Conservation (phyloP, 2,329 filamentous ascomycete genomes). For the Verticillium alfalfae region DNA sequence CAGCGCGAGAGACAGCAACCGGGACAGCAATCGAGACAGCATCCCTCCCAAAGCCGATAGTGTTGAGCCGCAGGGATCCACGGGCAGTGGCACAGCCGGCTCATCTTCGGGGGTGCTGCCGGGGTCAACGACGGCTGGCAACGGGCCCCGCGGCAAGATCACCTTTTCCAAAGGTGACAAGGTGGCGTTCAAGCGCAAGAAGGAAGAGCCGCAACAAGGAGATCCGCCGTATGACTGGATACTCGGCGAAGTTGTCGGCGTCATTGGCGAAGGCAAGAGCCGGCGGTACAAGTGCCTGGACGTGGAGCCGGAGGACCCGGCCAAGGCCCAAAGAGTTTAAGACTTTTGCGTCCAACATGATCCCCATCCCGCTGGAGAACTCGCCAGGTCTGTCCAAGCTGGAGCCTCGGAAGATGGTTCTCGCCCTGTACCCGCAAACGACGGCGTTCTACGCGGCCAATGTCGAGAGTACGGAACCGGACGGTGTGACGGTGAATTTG, state of each 20-base stretch:
- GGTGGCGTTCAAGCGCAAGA: conserved; percentile 61
- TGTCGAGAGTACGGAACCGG: conserved; percentile 62
- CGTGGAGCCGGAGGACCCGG: conserved; percentile 67
- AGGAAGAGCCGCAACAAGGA: conserved; percentile 32
- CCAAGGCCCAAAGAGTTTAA: conserved; percentile 65
- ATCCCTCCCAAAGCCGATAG: conserved; percentile 51
- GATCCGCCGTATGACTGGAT: conserved; percentile 58
- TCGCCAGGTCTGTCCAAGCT: conserved; percentile 51
- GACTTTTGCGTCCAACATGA: conserved; percentile 69
- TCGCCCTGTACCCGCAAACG: conserved; percentile 76
- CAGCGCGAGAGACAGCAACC: conserved; percentile 19
- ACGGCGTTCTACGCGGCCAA: conserved; percentile 84
- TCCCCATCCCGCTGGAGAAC: conserved; percentile 61
- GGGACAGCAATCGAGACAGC: conserved; percentile 42
- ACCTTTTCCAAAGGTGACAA: conserved; percentile 57
- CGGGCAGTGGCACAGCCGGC: conserved; percentile 26
- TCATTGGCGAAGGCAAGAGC: conserved; percentile 71
- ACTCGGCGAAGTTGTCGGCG: conserved; percentile 70
- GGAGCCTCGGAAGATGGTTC: conserved; percentile 64
- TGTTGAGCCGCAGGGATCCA: conserved; percentile 44
- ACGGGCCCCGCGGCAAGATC: conserved; percentile 33
- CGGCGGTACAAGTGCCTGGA: conserved; percentile 76
- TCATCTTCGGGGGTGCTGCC: conserved; percentile 5
- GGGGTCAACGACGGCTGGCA: conserved; percentile 5
- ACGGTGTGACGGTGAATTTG: conserved; percentile 50